phyloP scores from a whole-genome alignment of 106 monocot species.

The Triglochin maritima region DNA sequence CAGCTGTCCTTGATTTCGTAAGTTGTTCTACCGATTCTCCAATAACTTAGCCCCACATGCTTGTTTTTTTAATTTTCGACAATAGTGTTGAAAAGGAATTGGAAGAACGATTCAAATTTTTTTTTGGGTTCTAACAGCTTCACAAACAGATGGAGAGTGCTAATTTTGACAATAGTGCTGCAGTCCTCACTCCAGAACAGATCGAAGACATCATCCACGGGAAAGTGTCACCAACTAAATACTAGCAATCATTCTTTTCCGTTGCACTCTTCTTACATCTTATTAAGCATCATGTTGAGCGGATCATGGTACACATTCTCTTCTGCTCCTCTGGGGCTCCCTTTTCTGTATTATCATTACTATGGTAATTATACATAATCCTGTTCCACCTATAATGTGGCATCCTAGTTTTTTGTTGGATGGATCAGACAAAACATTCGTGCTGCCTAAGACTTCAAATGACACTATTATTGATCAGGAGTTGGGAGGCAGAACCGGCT shows the following conservation, averaged over 20 bases:
- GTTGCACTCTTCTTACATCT: too few relatives aligned
- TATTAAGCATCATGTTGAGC: too few relatives aligned
- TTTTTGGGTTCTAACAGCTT: constrained; percentile 32
- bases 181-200: constrained; percentile 36
- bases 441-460: too few relatives aligned
- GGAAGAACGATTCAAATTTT: neutral
- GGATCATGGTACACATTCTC: too few relatives aligned
- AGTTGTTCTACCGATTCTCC: neutral
- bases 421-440: too few relatives aligned
- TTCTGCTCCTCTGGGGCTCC: too few relatives aligned
- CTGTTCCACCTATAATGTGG: too few relatives aligned
- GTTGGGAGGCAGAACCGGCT: too few relatives aligned
- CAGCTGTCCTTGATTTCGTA: constrained; percentile 51
- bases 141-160: constrained; percentile 38
- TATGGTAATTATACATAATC: too few relatives aligned
- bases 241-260: neutral
- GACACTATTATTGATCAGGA: too few relatives aligned
- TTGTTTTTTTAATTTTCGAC: neutral
- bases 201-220: constrained; percentile 40
- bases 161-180: constrained; percentile 31
- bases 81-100: neutral
- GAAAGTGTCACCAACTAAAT: neutral
- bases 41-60: neutral
- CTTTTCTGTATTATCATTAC: too few relatives aligned
- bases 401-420: too few relatives aligned